phyloP scores from a whole-genome alignment of 352 stramenopile species.

The Phytophthora pini region DNA sequence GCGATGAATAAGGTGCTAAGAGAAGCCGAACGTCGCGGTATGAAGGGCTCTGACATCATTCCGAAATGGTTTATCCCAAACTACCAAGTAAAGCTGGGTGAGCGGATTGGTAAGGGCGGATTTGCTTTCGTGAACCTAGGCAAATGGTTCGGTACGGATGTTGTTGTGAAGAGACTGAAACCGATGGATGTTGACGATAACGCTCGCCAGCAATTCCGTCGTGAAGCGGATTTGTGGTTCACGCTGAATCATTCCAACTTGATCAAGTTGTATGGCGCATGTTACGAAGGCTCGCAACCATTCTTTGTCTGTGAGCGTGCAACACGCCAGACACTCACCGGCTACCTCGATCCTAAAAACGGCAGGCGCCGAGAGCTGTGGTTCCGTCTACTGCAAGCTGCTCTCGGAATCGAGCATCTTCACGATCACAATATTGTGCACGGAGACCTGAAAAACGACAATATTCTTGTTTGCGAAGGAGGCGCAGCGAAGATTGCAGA shows the following conservation, averaged over 20 bases:
- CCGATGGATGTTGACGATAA: constrained; percentile 16
- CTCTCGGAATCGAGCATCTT: constrained; percentile 40
- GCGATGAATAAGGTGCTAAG: constrained; percentile 29
- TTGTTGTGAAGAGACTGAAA: constrained; percentile 36
- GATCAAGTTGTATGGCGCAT: constrained; percentile 41
- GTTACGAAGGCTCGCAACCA: constrained; percentile 26
- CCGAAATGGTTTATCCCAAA: constrained; percentile 38
- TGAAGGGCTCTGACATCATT: constrained; percentile 25
- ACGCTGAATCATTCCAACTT: constrained; percentile 42
- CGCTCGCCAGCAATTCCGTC: constrained; percentile 22
- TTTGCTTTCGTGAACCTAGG: constrained; percentile 31
- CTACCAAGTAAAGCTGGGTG: constrained; percentile 32
- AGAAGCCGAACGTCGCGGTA: constrained; percentile 23
- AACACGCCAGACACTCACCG: constrained; percentile 23
- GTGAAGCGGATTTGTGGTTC: constrained; percentile 37
- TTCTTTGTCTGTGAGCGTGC: constrained; percentile 43
- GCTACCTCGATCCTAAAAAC: constrained; percentile 29
- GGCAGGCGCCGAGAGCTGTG: constrained; percentile 31
- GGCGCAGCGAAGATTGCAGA: constrained; percentile 40
- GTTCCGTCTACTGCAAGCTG: constrained; percentile 37
- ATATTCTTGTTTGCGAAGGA: constrained; percentile 36
- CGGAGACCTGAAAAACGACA: constrained; percentile 41
- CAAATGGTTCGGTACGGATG: constrained; percentile 37
- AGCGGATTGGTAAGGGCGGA: constrained; percentile 21
- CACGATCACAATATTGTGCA: constrained; percentile 42